Base-by-base conservation (phyloP, 2,329 filamentous ascomycete species). In the Lachnellula arida region DNA sequence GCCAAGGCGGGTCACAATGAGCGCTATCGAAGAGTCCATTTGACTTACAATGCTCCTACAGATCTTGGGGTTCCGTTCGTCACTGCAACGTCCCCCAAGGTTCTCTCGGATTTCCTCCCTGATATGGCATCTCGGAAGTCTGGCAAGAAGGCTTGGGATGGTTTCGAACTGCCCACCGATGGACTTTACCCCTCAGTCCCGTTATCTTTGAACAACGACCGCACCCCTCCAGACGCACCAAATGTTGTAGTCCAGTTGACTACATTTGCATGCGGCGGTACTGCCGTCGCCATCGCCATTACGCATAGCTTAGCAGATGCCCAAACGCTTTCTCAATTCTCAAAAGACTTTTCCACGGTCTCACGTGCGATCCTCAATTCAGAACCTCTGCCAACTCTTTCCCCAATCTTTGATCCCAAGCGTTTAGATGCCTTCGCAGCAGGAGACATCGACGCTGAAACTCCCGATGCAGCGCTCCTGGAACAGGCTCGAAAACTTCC, bases 291-390 rank as follows among this genome's bases (percentile, higher is more conserved):
- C 9, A 64, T 77, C n/a, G 70, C 70, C 47, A 60, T 76, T 19
- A 70, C 75, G 1, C 78, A 80, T 61, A 67, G 69, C 3, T 65
- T 80, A 4, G 73, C 74, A 0, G 77, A 80, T 57, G 76, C 76
- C 1, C 67, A 72, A 17, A 63, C 73, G 0, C 61, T 80, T 53
- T 66, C 74, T 53, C 61, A 68, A 3, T 80, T 80, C 49, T 68
- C 76, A 37, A 70, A 74, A 34, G 61, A 70, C 15, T 79, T 74
- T 76, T 71, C 74, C 1, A 64, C 63, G 2, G 67, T 65, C 3
- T 69, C 65, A 22, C 64, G 68, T 9, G 51, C 48, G 4, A 19
- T 66, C 0, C 42, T 57, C 0, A 25, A 11, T 19, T 39, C 1
- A 22, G 23, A 62, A 5, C 44, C 47, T 14, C 35, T 55, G 15